A percentile compares a stretch with the other conserved stretches of the same genome.
Evolutionary conservation across 805 yeast genomes (phyloP).

Genomic region (Metschnikowia bowlesiae): DNA sequence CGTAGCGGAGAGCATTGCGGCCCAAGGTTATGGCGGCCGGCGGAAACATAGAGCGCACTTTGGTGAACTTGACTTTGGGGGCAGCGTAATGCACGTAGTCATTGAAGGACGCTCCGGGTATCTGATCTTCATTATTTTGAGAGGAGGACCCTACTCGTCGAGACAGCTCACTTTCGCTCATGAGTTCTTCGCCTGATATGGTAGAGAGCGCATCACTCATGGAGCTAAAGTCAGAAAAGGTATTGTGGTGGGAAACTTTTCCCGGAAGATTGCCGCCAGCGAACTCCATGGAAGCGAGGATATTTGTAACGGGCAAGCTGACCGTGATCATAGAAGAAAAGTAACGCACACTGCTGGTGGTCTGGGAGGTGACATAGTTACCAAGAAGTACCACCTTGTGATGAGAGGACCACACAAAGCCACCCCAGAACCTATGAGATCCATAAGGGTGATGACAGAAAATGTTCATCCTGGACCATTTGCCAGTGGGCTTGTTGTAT

Average conservation of each 20-base stretch:
- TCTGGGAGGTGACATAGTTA: slow-evolving; percentile 38
- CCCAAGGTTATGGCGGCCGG: slow-evolving; percentile 77
- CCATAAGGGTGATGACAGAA: slow-evolving; percentile 49
- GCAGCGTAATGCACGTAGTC: slow-evolving; percentile 74
- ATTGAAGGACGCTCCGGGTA: slow-evolving; percentile 43
- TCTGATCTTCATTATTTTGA: slow-evolving; percentile 8
- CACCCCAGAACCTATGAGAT: slow-evolving; percentile 60
- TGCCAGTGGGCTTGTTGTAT: slow-evolving; percentile 50
- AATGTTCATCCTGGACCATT: slow-evolving; percentile 61
- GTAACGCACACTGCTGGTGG: slow-evolving; percentile 45
- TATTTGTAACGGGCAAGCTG: slow-evolving; percentile 52
- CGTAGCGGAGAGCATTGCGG: slow-evolving; percentile 63
- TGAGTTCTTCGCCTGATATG: slow-evolving; percentile 12
- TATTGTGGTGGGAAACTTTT: slow-evolving; percentile 12
- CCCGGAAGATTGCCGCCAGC: slow-evolving; percentile 19
- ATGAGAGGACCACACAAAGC: slow-evolving; percentile 74
- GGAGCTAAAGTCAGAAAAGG: slow-evolving; percentile 8
- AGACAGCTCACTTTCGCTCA: slow-evolving; percentile 15
- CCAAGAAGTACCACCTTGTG: slow-evolving; percentile 67
- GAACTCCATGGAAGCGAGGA: slow-evolving; percentile 40
- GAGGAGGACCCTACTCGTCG: slow-evolving; percentile 9
- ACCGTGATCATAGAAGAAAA: slow-evolving; percentile 48
- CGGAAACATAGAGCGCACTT: slow-evolving; percentile 66
- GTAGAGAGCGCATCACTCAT: slow-evolving; percentile 9
- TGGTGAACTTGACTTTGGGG: slow-evolving; percentile 62